Evolutionary conservation across 208 protist genomes (phyloP), one percentile per base, ranked within the genome.

Genomic region (Strigomonas galati): DNA sequence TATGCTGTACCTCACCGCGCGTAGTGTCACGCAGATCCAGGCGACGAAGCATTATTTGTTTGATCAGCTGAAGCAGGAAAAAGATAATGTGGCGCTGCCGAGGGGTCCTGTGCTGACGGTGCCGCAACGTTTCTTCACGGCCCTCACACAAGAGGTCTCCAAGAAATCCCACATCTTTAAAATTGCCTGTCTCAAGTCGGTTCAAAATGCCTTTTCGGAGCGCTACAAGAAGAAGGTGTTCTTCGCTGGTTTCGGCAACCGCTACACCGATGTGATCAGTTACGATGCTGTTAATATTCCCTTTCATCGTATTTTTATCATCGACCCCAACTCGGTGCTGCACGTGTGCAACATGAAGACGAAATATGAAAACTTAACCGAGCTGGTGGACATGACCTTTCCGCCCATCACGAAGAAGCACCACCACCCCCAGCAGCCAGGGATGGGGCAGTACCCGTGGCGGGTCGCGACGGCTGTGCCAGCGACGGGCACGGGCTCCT

Each of bases 221-320:
- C 63, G 23, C 15, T n/a, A 59, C 5, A 56, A 79, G 32, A 73
- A 53, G 37, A 80, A 79, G 44, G 92, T 91, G 0, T 97, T 96
- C 62, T 96, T 94, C 56, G 92, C 89, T 12, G 94, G 91, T 0
- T 98, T 97, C 62, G 94, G 94, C 21, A 98, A 98, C 63, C 85
- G 94, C 58, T 76, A 84, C 66, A 95, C 79, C 58, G 94, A 98
- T 65, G 75, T 89, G n/a, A 75, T 90, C 43, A 89, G 86, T 71
- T 98, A 98, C 78, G 69, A 76, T 24, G 84, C 84, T 10, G 88
- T 83, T 15, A 68, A 77, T 15, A 87, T 98, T 31, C 81, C 85
- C n/a, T 62, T 69, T 56, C 81, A 91, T 65, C 85, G 84, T 57
- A 92, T 94, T 35, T 97, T 95, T 55, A 89, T 96, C 37, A 92